Base-by-base conservation (phyloP, 225 moss, liverwort and hornwort genomes). In the Anthoceros angustus region DNA sequence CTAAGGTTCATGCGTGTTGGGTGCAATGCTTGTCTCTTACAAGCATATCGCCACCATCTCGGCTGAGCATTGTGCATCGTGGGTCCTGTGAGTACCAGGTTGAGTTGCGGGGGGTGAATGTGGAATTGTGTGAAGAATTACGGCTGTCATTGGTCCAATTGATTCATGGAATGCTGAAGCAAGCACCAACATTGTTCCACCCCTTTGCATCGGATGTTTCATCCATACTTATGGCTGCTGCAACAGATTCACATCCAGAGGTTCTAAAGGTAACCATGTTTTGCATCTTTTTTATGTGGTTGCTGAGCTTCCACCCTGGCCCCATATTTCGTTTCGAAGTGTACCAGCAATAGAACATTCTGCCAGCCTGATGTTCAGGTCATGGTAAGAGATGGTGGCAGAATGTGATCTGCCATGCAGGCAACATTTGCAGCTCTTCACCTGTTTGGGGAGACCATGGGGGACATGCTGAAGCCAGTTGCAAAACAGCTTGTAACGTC, bases 121-220 rank as follows among this genome's bases (percentile, higher is more conserved):
- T 85, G 63, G 94, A 95, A 72, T 70, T 70, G n/a, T 95, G 87
- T 4, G 94, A 95, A 66, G 94, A 95, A 76, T 83, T 82, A 62
- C 84, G 94, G 62, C 62, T 95, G 49, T 74, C 71, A 68, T 74
- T 95, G 24, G 72, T 88, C 49, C 75, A 77, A 41, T 73, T 95
- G 18, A 79, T 90, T 70, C 86, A 78, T 46, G 70, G 61, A n/a
- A 68, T 95, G 11, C 69, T 90, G 50, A 77, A 69, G 55, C 76
- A 71, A 63, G 82, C 90, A 0, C 79, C 74, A 23, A 77, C 82
- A 70, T 77, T 91, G 71, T 80, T 88, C 62, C 83, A 84, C 74
- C 86, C 91, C 26, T 95, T 86, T 73, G 87, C 90, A 2, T 95
- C 94, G 0, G 94, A 95, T 68, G 76, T 82, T 71, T 81, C 82